Base-by-base conservation (phyloP, 2,329 filamentous ascomycete species). In the Monascus ruber region DNA sequence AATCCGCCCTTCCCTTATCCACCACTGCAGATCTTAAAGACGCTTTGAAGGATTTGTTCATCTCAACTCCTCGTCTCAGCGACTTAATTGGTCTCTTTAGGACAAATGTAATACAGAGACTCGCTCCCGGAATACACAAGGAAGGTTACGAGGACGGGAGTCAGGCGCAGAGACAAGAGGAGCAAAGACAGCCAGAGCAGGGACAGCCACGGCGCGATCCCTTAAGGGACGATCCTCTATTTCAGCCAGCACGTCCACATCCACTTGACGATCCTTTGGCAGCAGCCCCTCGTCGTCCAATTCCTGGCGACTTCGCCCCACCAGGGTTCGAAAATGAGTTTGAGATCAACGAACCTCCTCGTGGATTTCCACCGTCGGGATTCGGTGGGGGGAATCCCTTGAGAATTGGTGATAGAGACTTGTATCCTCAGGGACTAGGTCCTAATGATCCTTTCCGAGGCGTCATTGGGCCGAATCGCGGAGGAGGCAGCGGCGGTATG, bases 281-380 rank as follows among this genome's bases (percentile, higher is more conserved):
- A 7, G 73, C 68, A 11, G 64, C 55, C 1, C 74, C 74, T 9
- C 78, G 74, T 33, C 70, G 70, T 17, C 83, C 83, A 1, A 55
- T 78, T 10, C 87, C 88, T 0, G 65, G 73, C 0, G 84, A 88
- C 48, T 87, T 94, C 48, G 77, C 82, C 1, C 88, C 89, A 0
- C 91, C 91, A 0, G 85, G 77, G 17, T 96, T 96, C 48, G 91
- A 96, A 48, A 89, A 98, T 57, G 87, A 95, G 54, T 81, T 86
- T 52, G 85, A 95, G 46, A 73, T 95, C 43, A 79, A 84, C 44
- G 71, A 79, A 1, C 83, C 79, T 0, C 72, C 74, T 2, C 74
- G 79, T 6, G 69, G 72, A 34, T 59, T 59, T 33, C 53, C 55
- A 7, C 58, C 61, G 10, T 10, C 28, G 24, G 49, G 58, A 33